These are phyloP conservation scores for Lanmaoa rubissima DNA, from an alignment of 768 basidiomycete genomes.

Conservation along the genomic window DNA sequence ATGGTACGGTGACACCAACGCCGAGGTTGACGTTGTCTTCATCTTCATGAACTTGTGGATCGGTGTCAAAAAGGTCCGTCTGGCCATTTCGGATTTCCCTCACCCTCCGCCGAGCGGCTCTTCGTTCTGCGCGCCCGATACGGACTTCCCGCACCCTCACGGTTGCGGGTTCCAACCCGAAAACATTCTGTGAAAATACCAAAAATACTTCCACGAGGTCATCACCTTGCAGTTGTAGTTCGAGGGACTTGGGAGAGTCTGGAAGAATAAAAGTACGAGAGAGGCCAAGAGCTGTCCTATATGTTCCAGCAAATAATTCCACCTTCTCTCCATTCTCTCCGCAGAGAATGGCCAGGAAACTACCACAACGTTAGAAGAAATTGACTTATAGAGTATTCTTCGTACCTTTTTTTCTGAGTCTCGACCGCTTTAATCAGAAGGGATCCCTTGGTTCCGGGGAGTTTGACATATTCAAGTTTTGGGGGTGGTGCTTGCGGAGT, in stretches of 20 bases:
- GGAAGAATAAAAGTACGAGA: conserved; percentile 93
- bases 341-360: conserved; percentile 90
- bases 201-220: conserved; percentile 91
- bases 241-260: conserved; percentile 84
- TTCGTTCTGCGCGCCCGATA: conserved; percentile 82
- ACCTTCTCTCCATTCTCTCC: conserved; percentile 93
- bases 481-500: conserved; percentile 64
- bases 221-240: conserved; percentile 87
- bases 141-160: conserved; percentile 93
- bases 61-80: conserved; percentile 42
- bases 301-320: conserved; percentile 89
- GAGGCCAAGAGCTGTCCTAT: conserved; percentile 82
- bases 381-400: background rate
- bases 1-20: conserved; percentile 57
- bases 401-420: conserved; percentile 82
- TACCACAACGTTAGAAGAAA: conserved; percentile 28
- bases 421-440: conserved; percentile 84
- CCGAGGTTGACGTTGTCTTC: conserved; percentile 62
- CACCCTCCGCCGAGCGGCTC: conserved; percentile 79
- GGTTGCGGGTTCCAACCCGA: conserved; percentile 89
- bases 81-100: conserved; percentile 60
- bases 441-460: conserved; percentile 87
- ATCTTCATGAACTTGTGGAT: conserved; percentile 44
- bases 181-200: conserved; percentile 88
- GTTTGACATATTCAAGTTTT: conserved; percentile 88